Conservation (phyloP, 495 filamentous ascomycete genomes). For the Hyphodiscus hymeniophilus region DNA sequence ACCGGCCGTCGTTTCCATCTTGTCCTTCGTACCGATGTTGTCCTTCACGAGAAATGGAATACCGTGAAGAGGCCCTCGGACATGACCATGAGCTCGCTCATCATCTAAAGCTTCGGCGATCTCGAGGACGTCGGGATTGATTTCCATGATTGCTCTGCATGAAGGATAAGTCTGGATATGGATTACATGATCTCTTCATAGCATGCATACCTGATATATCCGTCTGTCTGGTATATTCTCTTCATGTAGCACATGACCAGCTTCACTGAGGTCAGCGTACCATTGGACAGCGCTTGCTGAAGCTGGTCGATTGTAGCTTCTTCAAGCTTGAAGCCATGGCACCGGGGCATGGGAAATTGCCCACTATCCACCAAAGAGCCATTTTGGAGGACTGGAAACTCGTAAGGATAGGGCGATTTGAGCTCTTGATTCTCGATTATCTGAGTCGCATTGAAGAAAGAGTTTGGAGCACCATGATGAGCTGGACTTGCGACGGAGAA, state of each 20-base stretch:
- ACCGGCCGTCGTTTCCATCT: slow-evolving; percentile 55
- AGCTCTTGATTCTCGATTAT: slow-evolving; percentile 7
- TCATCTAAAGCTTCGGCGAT: slow-evolving; percentile 44
- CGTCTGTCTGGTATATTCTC: slow-evolving; percentile 18
- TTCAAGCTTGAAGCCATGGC: slow-evolving; percentile 52
- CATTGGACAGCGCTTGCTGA: slow-evolving; percentile 9
- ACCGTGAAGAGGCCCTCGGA: slow-evolving; percentile 50
- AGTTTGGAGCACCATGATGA: not conserved
- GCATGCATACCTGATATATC: slow-evolving; percentile 13
- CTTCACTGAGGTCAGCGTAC: slow-evolving; percentile 16
- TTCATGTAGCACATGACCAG: slow-evolving; percentile 19
- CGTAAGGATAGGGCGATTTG: slow-evolving; percentile 11
- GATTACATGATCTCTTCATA: not conserved
- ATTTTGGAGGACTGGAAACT: slow-evolving; percentile 15
- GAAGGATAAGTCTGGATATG: not conserved
- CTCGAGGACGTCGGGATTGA: slow-evolving; percentile 46
- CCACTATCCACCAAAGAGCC: slow-evolving; percentile 12
- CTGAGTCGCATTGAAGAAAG: slow-evolving; percentile 2
- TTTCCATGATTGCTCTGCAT: slow-evolving; percentile 27
- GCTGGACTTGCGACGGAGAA: not conserved
- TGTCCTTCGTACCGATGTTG: slow-evolving; percentile 63
- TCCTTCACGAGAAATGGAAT: slow-evolving; percentile 63
- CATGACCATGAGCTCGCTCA: slow-evolving; percentile 38
- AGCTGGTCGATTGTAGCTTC: slow-evolving; percentile 32
- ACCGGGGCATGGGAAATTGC: slow-evolving; percentile 52